Evolutionary conservation across 2,329 filamentous ascomycete species (phyloP), one percentile per base, ranked within the genome.

Genomic region (Penicillium nordicum): DNA sequence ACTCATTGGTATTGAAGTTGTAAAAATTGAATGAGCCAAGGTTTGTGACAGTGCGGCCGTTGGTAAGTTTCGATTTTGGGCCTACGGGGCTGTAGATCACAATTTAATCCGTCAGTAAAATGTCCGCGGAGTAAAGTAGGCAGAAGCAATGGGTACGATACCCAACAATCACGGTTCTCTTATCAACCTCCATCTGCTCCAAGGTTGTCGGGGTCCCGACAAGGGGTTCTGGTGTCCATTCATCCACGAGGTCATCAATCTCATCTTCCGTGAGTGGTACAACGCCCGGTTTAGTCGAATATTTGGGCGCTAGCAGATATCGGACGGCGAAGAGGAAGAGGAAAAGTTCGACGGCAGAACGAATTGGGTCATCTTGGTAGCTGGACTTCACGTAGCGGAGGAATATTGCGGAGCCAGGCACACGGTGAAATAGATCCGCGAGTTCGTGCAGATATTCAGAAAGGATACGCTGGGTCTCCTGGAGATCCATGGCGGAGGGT

Each of bases 11-110:
- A 62, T 95, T 90, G 74, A 99, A 92, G 78, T 99, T 97, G 81
- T 96, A 97, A 76, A 94, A 96, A 75, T 99, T 99, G 78, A 92
- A 94, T 1, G 90, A 95, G 37, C 91, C 93, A 62, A 99, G 87
- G 72, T 99, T 99, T 55, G 84, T 91, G 25, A 97, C 94, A 18
- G 89, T 96, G 63, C 90, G 88, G 67, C 94, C 94, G 74, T 88
- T 96, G 46, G 86, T 81, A 53, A 99, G 84, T 74, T 94, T 97
- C 48, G 88, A 87, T 74, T 94, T 96, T 45, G 94, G 92, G 10
- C 91, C 92, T 1, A 92, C 92, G 5, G 93, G 89, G 48, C 91
- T 95, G 69, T 46, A 57, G 37, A 52, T 37, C 14, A n/a, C 37
- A 48, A 48, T 41, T 59, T 46, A 36, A 56, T 55, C 12, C 10